phyloP scores from a whole-genome alignment of 2,329 filamentous ascomycete species.

The Cercospora janseana region DNA sequence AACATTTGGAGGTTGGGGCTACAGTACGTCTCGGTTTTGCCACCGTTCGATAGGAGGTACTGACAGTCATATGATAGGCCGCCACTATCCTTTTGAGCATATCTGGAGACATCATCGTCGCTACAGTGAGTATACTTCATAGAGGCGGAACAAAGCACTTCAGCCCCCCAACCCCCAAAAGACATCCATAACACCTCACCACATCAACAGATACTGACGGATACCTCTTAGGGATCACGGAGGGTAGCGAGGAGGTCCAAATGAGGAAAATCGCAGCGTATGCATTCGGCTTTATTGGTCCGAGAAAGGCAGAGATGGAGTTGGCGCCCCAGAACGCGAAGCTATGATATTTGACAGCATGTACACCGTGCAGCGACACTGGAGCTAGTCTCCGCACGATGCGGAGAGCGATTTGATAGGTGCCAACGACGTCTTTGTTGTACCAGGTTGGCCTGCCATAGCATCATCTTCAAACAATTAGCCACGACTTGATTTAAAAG shows the following conservation, averaged over 20 bases:
- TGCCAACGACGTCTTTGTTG: too few species aligned
- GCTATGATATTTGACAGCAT: conserved; percentile 20
- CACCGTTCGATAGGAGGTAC: not conserved
- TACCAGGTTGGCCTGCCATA: conserved; percentile 7
- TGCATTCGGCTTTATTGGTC: conserved; percentile 55
- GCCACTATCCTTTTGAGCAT: conserved; percentile 62
- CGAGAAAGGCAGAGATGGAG: conserved; percentile 39
- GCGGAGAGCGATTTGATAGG: not conserved
- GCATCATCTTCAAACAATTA: not conserved
- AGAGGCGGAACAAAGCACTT: too few species aligned
- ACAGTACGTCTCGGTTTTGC: conserved; percentile 39
- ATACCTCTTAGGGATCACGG: too few species aligned
- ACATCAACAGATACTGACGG: too few species aligned
- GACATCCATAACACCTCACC: too few species aligned
- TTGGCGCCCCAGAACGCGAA: conserved; percentile 21
- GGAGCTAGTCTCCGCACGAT: not conserved
- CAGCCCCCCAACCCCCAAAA: too few species aligned
- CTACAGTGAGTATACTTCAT: too few species aligned
- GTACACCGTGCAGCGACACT: too few species aligned
- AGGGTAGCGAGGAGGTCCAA: conserved; percentile 65
- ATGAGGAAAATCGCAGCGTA: conserved; percentile 64
- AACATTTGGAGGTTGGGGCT: conserved; percentile 60
- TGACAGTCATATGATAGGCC: conserved; percentile 17
- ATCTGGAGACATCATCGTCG: conserved; percentile 64
- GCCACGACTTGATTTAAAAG: not conserved